Conservation (phyloP, 2,329 filamentous ascomycete species). For the Ambrosiella beaveri region DNA sequence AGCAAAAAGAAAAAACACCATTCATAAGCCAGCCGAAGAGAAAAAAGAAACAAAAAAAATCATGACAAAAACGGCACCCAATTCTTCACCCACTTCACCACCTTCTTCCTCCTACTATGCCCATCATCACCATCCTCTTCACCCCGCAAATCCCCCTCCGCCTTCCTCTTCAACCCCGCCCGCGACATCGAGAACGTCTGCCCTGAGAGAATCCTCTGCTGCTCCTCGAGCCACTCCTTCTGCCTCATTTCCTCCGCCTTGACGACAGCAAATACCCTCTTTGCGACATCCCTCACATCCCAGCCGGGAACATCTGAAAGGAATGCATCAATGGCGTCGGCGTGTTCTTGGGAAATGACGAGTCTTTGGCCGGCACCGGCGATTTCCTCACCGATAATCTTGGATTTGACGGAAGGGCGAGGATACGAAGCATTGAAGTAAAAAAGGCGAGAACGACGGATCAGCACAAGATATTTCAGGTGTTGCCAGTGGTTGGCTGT, state of each 20-base stretch:
- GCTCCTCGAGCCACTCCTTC: conserved; percentile 7
- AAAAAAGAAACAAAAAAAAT: not conserved
- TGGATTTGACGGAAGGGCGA: conserved; percentile 15
- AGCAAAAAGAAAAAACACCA: not conserved
- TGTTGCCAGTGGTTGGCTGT: conserved; percentile 35
- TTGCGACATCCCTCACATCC: conserved; percentile 31
- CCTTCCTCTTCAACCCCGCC: not conserved
- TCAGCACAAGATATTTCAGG: conserved; percentile 33
- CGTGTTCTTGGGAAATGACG: conserved; percentile 36
- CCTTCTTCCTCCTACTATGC: not conserved
- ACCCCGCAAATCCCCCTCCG: not conserved
- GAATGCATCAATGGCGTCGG: conserved; percentile 41
- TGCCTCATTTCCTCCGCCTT: conserved; percentile 12
- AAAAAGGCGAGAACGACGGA: conserved; percentile 27
- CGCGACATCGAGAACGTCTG: not conserved
- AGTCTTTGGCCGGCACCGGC: conserved; percentile 29
- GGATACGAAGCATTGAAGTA: conserved; percentile 18
- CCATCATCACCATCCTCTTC: not conserved
- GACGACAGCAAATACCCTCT: conserved; percentile 29
- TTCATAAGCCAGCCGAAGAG: not conserved
- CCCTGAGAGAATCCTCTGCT: not conserved
- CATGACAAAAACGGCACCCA: conserved; percentile 5
- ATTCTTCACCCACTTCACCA: conserved; percentile 2
- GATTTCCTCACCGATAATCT: conserved; percentile 32
- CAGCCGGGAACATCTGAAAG: conserved; percentile 28